Percentiles rank a stretch among this genome's conserved stretches.
phyloP scores from a whole-genome alignment of 208 protist species.

The Trypanosoma scelopori region DNA sequence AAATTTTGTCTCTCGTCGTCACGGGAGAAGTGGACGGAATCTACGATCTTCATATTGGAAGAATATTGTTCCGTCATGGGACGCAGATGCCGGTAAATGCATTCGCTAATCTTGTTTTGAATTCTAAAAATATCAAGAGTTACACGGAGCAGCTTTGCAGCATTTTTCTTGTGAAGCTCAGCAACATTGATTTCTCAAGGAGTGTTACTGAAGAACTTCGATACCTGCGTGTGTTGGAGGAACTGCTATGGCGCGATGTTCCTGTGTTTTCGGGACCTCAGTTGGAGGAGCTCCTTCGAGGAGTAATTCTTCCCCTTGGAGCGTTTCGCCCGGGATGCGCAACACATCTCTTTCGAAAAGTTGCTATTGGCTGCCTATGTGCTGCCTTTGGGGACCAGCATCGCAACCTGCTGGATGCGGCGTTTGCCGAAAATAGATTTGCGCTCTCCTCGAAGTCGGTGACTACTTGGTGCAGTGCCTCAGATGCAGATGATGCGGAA shows the following conservation, averaged over 20 bases:
- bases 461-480: conserved; percentile 65
- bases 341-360: conserved; percentile 83
- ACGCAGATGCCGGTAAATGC: conserved; percentile 62
- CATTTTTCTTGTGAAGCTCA: conserved; percentile 72
- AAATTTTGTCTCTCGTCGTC: conserved; percentile 53
- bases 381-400: conserved; percentile 45
- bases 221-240: conserved; percentile 72
- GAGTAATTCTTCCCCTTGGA: conserved; percentile 62
- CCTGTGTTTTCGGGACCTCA: conserved; percentile 39
- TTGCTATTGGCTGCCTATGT: conserved; percentile 79
- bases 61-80: conserved; percentile 65
- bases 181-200: conserved; percentile 66
- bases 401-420: conserved; percentile 21
- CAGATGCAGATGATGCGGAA: conserved; percentile 84
- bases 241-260: conserved; percentile 51
- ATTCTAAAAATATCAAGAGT: conserved; percentile 24
- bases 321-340: conserved; percentile 64
- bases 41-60: conserved; percentile 61
- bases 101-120: conserved; percentile 70
- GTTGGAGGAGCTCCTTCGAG: conserved; percentile 58
- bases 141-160: conserved; percentile 43
- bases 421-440: conserved; percentile 35
- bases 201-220: conserved; percentile 74
- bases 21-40: conserved; percentile 59
- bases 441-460: conserved; percentile 49